Base-by-base conservation (phyloP, 768 basidiomycete species). In the Phylloporus sp. region DNA sequence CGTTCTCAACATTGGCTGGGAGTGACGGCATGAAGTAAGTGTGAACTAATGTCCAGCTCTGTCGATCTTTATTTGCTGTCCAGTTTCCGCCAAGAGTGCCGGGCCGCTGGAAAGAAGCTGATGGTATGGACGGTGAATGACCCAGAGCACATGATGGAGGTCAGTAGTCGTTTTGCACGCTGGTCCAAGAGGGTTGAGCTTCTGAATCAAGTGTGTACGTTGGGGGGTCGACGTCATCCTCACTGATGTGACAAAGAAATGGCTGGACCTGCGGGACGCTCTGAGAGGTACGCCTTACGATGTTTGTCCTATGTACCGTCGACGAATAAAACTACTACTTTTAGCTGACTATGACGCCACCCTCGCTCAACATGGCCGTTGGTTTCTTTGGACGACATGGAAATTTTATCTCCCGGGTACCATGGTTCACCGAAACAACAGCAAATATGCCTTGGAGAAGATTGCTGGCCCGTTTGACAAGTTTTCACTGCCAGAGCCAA, bases 61-160 rank as follows among this genome's bases (percentile, higher is more conserved):
- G 24, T 40, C 51, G 45, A 43, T 56, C 31, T 43, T 51, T 41
- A 49, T 44, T 22, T 47, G 27, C 43, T 49, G 28, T 54, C 32
- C 59, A 80, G 95, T 73, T 97, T 99, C 75, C 74, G 85, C 49
- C 70, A 75, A 41, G 88, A 94, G 58, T 94, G 91, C 73, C 84
- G 84, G 65, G 74, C 65, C 15, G 82, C 82, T 1, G 87, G 87
- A 18, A 97, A 97, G 78, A 78, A 78, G 58, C 59, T 98, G 50
- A 86, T 95, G 80, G 91, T 93, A 4, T 97, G 95, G 97, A 99
- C 97, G 0, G 95, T 98, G 24, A 99, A 99, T 63, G 79, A 85
- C 41, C 84, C 84, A 10, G 82, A 82, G 48, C 84, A 92, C 63
- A 92, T 93, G 91, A 88, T 91, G 79, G 90, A 93, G 82, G 89